Percentiles rank a stretch among this genome's conserved stretches.
Conservation (phyloP, 495 filamentous ascomycete species). For the Podospora tetraspora region DNA sequence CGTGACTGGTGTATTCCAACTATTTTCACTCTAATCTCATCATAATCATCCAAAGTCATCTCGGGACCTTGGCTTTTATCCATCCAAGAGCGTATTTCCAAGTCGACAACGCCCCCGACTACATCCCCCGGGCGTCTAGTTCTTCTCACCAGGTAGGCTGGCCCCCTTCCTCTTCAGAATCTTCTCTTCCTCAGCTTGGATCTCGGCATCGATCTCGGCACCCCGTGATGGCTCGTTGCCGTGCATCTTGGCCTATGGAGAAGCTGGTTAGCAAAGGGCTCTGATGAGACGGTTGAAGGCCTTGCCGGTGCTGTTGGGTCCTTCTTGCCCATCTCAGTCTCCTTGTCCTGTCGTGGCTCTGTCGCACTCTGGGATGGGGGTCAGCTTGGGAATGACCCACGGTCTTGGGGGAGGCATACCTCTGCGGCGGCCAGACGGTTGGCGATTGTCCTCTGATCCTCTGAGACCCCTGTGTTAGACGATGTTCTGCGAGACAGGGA, state of each 20-base stretch:
- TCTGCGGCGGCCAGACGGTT: slow-evolving; percentile 65
- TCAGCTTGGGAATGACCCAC: background rate
- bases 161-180: slow-evolving; percentile 5
- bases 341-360: slow-evolving; percentile 37
- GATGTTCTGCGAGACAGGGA: background rate
- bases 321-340: slow-evolving; percentile 55
- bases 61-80: too few relatives aligned
- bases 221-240: slow-evolving; percentile 68
- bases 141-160: background rate
- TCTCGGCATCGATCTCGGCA: slow-evolving; percentile 63
- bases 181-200: slow-evolving; percentile 57
- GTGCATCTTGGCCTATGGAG: slow-evolving; percentile 56
- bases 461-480: slow-evolving; percentile 32
- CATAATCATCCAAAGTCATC: too few relatives aligned
- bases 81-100: background rate
- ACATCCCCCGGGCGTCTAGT: background rate
- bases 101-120: background rate
- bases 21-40: background rate
- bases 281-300: background rate
- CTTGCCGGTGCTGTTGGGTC: slow-evolving; percentile 66
- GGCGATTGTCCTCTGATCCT: slow-evolving; percentile 75
- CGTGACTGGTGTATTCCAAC: background rate
- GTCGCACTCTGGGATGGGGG: background rate
- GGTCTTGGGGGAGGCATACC: slow-evolving; percentile 30
- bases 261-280: background rate